Evolutionary conservation across 495 filamentous ascomycete species (phyloP).

Genomic region (Annulohypoxylon stygium): DNA sequence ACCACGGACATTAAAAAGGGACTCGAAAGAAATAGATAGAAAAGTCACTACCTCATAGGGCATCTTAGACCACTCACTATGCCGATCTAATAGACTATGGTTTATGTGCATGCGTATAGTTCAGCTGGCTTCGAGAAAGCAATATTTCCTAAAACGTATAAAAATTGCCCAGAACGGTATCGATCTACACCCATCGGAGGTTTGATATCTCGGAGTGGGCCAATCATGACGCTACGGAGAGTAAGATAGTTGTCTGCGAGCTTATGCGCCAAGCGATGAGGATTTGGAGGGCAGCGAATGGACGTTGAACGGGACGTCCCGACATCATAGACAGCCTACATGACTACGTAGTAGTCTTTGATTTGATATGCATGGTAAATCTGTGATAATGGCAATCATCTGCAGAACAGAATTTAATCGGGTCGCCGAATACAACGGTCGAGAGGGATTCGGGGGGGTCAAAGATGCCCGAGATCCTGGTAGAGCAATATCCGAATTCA

Average conservation of each 20-base stretch:
- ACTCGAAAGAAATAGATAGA: constrained; percentile 20
- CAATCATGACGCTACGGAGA: constrained; percentile 26
- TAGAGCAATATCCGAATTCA: constrained; percentile 31
- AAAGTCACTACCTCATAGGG: constrained; percentile 6
- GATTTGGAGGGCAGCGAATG: constrained; percentile 14
- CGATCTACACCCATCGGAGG: constrained; percentile 26
- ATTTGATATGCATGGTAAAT: constrained; percentile 35
- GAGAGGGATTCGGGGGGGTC: background rate
- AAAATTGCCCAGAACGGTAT: constrained; percentile 15
- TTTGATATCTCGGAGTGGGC: constrained; percentile 27
- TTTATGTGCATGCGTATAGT: constrained; percentile 16
- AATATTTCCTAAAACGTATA: constrained; percentile 41
- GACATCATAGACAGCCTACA: constrained; percentile 20
- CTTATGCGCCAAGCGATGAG: constrained; percentile 38
- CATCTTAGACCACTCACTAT: constrained; percentile 28
- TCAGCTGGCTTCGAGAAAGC: constrained; percentile 33
- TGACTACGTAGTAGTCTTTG: constrained; percentile 25
- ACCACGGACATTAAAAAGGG: constrained; percentile 1
- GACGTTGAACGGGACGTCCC: constrained; percentile 25
- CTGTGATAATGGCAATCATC: constrained; percentile 22
- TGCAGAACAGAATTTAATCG: constrained; percentile 20
- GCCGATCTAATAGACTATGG: constrained; percentile 12
- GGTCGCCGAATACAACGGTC: constrained; percentile 30
- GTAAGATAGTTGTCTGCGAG: constrained; percentile 21
- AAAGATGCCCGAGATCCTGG: constrained; percentile 36